Base-by-base conservation (phyloP, 345 rosid genomes). In the Dimocarpus longan region DNA sequence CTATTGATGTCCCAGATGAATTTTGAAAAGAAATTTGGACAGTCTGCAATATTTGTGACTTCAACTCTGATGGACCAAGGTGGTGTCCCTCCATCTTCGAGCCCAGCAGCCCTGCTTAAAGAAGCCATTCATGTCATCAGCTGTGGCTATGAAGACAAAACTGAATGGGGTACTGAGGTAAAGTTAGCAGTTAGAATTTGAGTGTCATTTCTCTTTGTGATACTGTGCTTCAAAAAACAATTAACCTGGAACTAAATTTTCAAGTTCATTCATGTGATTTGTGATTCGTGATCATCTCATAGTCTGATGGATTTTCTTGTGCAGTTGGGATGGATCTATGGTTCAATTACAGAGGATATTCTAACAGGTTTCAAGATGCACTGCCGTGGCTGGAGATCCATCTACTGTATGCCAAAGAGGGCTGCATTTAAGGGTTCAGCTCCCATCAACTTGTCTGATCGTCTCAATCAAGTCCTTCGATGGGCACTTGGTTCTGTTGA, bases 401-500 rank as follows among this genome's bases (percentile, higher is more conserved):
- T 96, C 48, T 96, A 96, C 88, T 94, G 98, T 71, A 96, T 94
- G 99, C 99, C 99, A 63, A 87, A 86, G 86, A 79, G 83, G 74
- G 82, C 99, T 26, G 98, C 99, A 59, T 97, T 97, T 65, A 94
- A 92, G 86, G 99, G 99, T 81, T 96, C 98, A 76, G 97, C 97
- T 82, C 98, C 98, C 66, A 96, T 96, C 82, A 96, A 94, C 68
- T 87, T 94, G 78, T 94, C 97, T 32, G 99, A 97, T 88, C 86
- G 98, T 82, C 91, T 97, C 74, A 97, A 93, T 85, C 99, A 97
- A 82, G 98, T 97, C 70, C 93, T 97, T 79, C 89, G 98, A 6
- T 94, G 99, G 99, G 99, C 98, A 8, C 97, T 93, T 37, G 99
- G 99, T 12, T 97, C 98, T 8, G 99, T 97, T 75, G 99, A 96